Evolutionary conservation across 2,329 filamentous ascomycete species (phyloP), one percentile per base, ranked within the genome.

Genomic region (Diaporthe sp.): DNA sequence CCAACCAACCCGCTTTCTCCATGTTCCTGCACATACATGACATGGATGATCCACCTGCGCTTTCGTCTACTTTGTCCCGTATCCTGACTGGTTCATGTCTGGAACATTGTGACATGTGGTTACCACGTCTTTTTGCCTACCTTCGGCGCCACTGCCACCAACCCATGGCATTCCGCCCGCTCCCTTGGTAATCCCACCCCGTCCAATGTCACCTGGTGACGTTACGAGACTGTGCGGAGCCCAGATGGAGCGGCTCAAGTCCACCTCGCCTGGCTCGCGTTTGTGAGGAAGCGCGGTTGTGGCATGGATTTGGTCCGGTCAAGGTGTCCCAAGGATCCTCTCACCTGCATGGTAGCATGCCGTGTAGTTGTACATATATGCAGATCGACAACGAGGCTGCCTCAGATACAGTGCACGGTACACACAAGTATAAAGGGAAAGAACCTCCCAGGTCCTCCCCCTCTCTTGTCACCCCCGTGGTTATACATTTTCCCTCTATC

Each of bases 381-480:
- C 61, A 25, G 72, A 57, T 42, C 67, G 25, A 60, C 25, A 65
- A 31, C 53, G 60, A 49, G 20, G 42, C 63, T 70, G 72, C 51
- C 58, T 28, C 57, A 49, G 60, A 58, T 55, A 72, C 37, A 61
- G 57, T 63, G 39, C 34, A 63, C 5, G 65, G 44, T 58, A 65
- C 61, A 65, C 61, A 47, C 42, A 47, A 65, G 42, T 75, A 75
- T 75, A 75, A 75, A 75, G 25, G 28, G 60, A 34, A 68, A 61
- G 60, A 63, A n/a, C 60, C 42, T 42, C 63, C 74, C 74, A 49
- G 47, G 22, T n/a, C 25, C 34, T 53, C 28, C 34, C 34, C 51
- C n/a, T 67, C 28, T 22, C 15, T 20, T n/a, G 20, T 51, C 20
- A 13, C 6, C 20, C 1, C 39, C 7, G 15, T 22, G 39, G 39